These are phyloP conservation scores for Euphorbia pulcherrima DNA, from an alignment of 345 rosid species.

Conservation along the genomic window DNA sequence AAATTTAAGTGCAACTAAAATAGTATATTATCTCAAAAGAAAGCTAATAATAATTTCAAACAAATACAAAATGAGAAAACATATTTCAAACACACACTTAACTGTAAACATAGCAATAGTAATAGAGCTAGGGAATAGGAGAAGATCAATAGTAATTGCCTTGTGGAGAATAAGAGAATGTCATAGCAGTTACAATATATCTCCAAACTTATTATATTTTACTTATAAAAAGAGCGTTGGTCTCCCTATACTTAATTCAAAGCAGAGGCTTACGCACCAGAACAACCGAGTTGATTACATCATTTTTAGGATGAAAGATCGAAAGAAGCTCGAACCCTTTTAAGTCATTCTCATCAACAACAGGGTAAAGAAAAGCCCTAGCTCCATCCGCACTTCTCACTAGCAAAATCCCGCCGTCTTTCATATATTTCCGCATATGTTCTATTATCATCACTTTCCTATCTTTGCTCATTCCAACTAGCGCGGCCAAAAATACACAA, in stretches of 20 bases:
- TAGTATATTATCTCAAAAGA: no score
- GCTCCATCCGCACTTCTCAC: slow-evolving; percentile 45
- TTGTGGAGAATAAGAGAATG: no score
- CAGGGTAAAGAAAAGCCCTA: slow-evolving; percentile 38
- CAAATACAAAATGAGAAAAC: no score
- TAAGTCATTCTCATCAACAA: slow-evolving; percentile 29
- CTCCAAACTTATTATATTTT: no score
- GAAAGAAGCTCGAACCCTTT: slow-evolving; percentile 37
- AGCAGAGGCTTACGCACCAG: slow-evolving; percentile 28
- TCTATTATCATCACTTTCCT: slow-evolving; percentile 27
- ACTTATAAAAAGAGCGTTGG: no score
- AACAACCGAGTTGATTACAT: slow-evolving; percentile 37
- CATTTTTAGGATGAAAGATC: slow-evolving; percentile 34
- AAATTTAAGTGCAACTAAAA: no score
- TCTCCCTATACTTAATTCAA: not conserved
- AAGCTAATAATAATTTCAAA: no score
- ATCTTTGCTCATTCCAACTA: slow-evolving; percentile 38
- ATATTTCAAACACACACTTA: no score
- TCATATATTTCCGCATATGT: slow-evolving; percentile 36
- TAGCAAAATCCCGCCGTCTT: slow-evolving; percentile 29
- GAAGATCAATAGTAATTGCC: no score
- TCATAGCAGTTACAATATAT: no score
- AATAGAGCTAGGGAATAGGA: no score
- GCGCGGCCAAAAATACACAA: slow-evolving; percentile 39
- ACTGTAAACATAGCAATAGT: no score